Evolutionary conservation across 805 yeast genomes (phyloP).

Genomic region (Nakazawaea anatomiae): DNA sequence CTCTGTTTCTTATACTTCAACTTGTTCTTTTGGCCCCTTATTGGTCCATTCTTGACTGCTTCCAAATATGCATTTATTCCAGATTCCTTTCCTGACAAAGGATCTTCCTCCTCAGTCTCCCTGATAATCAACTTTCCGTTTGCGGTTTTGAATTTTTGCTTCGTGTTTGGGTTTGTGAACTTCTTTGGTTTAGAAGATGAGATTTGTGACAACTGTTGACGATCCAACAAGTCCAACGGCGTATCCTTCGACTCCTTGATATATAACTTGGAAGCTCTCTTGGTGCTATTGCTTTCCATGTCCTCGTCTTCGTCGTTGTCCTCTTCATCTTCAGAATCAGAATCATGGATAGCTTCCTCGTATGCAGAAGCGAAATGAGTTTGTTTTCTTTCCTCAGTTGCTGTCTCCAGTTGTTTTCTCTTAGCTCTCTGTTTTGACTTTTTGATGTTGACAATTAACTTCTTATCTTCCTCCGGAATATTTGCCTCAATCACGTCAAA

Average conservation of each 20-base stretch:
- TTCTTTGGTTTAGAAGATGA: slow-evolving; percentile 81
- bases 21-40: slow-evolving; percentile 88
- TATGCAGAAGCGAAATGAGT: slow-evolving; percentile 71
- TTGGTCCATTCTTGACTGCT: slow-evolving; percentile 89
- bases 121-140: slow-evolving; percentile 67
- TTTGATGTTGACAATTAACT: slow-evolving; percentile 76
- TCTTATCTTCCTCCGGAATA: slow-evolving; percentile 88
- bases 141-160: slow-evolving; percentile 40
- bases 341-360: slow-evolving; percentile 82
- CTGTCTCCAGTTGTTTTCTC: slow-evolving; percentile 50
- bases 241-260: slow-evolving; percentile 67
- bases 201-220: slow-evolving; percentile 78
- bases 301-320: slow-evolving; percentile 33
- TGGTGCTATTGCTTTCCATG: slow-evolving; percentile 8
- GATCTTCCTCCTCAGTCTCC: slow-evolving; percentile 45
- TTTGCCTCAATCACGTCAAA: slow-evolving; percentile 71
- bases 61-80: slow-evolving; percentile 92
- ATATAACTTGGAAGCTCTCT: slow-evolving; percentile 45
- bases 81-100: slow-evolving; percentile 36
- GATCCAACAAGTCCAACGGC: slow-evolving; percentile 87
- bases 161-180: slow-evolving; percentile 37
- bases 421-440: slow-evolving; percentile 82
- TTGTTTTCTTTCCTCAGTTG: slow-evolving; percentile 18
- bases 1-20: slow-evolving; percentile 24
- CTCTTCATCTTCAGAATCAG: slow-evolving; percentile 54